Conservation (phyloP, 352 stramenopile genomes). For the Globisporangium yorkense region DNA sequence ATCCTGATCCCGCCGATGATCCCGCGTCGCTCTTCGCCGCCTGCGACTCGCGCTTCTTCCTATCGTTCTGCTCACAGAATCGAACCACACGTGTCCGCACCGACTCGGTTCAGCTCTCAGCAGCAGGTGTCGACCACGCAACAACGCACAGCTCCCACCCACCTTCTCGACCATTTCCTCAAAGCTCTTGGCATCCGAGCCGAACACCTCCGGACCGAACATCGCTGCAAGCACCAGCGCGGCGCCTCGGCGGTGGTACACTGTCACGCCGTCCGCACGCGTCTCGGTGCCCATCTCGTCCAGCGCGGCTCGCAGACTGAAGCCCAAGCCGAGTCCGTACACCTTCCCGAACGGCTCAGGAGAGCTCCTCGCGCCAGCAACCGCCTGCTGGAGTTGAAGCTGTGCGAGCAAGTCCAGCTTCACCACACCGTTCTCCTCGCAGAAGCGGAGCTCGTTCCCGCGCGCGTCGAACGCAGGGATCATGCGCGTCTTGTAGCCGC, state of each 20-base stretch:
- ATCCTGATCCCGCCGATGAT: slow-evolving; percentile 6
- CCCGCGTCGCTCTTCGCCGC: slow-evolving; percentile 20
- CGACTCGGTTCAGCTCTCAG: neutral
- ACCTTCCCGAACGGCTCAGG: slow-evolving; percentile 19
- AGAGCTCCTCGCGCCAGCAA: neutral
- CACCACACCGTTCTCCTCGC: slow-evolving; percentile 55
- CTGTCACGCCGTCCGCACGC: slow-evolving; percentile 73
- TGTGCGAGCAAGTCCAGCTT: slow-evolving; percentile 55
- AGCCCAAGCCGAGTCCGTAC: slow-evolving; percentile 72
- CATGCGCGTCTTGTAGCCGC: slow-evolving; percentile 71
- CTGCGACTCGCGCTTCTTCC: slow-evolving; percentile 28
- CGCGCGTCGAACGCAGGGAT: slow-evolving; percentile 41
- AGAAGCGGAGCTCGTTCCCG: slow-evolving; percentile 35
- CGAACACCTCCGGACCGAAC: slow-evolving; percentile 60
- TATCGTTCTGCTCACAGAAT: slow-evolving; percentile 23
- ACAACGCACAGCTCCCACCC: neutral
- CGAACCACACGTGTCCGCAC: slow-evolving; percentile 1
- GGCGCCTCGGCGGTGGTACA: slow-evolving; percentile 81
- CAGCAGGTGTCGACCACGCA: neutral
- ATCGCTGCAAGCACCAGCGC: slow-evolving; percentile 61
- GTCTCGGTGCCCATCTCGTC: slow-evolving; percentile 78
- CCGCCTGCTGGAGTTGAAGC: slow-evolving; percentile 20
- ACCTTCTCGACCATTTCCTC: slow-evolving; percentile 85
- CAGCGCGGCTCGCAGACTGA: slow-evolving; percentile 63
- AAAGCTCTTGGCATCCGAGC: slow-evolving; percentile 45